Evolutionary conservation across 2,329 filamentous ascomycete genomes (phyloP), one percentile per base, ranked within the genome.

Genomic region (Coniochaeta sp.): DNA sequence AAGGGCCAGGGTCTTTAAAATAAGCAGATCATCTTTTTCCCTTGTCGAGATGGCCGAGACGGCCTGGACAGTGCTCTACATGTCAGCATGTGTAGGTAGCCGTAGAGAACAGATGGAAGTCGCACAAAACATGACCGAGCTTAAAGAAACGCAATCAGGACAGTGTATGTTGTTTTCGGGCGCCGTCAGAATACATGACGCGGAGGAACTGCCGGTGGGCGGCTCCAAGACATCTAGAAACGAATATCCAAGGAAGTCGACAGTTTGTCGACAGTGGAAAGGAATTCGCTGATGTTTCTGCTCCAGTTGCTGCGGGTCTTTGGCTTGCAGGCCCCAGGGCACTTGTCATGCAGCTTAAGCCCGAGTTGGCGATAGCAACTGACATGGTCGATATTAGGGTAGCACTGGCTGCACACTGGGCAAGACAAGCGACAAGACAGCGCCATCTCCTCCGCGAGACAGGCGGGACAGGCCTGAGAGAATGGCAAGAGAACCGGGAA

Each of bases 1-100:
- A 47, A 36, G 44, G 58, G 28, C 24, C 32, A 32, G 50, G 44
- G 26, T 4, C 28, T 32, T 55, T 59, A 36, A 59, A 59, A 55
- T 54, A 38, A 26, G 58, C 50, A 59, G 58, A 59, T 59, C 58
- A 19, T 42, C 30, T 16, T 24, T 40, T 24, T 34, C 22, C 28
- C 36, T 42, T 40, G 10, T 12, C 19, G 10, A 22, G 26, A 55
- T 40, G 56, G 26, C 14, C 17, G 36, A 16, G 26, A 42, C 36
- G n/a, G 12, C 3, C n/a, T n/a, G n/a, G n/a, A n/a, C n/a, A n/a
- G n/a, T n/a, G n/a, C n/a, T n/a, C n/a, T n/a, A n/a, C n/a, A n/a
- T n/a, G n/a, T n/a, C n/a, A n/a, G n/a, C n/a, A n/a, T n/a, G n/a
- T n/a, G n/a, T n/a, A n/a, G n/a, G n/a, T n/a, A n/a, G n/a, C n/a